A percentile compares a stretch with the other conserved stretches of the same genome.
Evolutionary conservation across 345 rosid genomes (phyloP).

Genomic region (Populus simonii): DNA sequence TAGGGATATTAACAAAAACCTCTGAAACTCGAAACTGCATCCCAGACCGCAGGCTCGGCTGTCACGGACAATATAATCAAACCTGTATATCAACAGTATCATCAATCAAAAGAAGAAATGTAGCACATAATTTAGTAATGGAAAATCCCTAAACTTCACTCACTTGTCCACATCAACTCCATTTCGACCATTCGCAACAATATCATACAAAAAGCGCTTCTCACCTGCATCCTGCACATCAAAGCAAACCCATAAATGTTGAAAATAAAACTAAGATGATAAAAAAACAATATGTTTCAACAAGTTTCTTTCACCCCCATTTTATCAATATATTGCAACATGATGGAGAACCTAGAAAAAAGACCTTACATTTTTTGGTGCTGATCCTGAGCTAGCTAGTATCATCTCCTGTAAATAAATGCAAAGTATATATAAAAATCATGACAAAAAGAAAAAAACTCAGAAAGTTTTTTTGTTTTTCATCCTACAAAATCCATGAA

Average conservation of each 20-base stretch:
- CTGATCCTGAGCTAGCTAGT: constrained; percentile 63
- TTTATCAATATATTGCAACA: constrained; percentile 3
- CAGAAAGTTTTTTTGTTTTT: neutral
- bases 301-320: constrained; percentile 10
- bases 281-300: constrained; percentile 6
- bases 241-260: constrained; percentile 4
- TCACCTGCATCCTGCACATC: constrained; percentile 47
- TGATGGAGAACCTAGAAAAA: neutral
- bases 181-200: constrained; percentile 96
- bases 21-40: constrained; percentile 73
- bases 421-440: constrained; percentile 7
- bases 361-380: constrained; percentile 51
- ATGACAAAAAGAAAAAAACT: neutral
- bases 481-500: neutral
- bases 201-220: constrained; percentile 83
- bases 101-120: neutral
- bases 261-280: neutral
- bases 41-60: constrained; percentile 92
- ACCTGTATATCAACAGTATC: constrained; percentile 42
- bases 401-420: constrained; percentile 74
- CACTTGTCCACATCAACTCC: constrained; percentile 95
- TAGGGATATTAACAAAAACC: constrained; percentile 43
- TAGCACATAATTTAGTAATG: neutral
- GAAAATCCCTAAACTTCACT: constrained; percentile 9
- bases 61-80: constrained; percentile 92